A percentile compares a stretch with the other conserved stretches of the same genome.
Conservation (phyloP, 768 basidiomycete species). For the Coprinopsis marcescibilis region DNA sequence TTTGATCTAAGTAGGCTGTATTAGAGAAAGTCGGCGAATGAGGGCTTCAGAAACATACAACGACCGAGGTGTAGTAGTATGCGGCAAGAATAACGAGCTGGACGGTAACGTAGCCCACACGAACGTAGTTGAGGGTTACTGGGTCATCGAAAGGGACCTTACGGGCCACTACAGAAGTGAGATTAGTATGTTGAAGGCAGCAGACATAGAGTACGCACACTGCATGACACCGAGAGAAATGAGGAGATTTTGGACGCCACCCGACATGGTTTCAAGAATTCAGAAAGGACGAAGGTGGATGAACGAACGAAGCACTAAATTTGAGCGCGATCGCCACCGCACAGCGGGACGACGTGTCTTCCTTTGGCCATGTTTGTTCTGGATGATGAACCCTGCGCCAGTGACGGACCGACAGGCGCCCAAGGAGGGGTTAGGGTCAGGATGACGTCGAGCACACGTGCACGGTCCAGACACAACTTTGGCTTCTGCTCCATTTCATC, state of each 20-base stretch:
- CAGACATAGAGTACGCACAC: conserved; percentile 32
- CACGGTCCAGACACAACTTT: no score
- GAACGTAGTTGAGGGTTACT: conserved; percentile 71
- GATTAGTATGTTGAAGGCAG: background rate
- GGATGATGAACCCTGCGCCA: background rate
- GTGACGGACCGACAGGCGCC: no score
- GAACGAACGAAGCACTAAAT: background rate
- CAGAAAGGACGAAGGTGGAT: background rate
- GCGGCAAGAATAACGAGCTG: conserved; percentile 66
- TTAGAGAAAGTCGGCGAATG: background rate
- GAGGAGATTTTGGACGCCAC: conserved; percentile 74
- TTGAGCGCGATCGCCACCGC: background rate
- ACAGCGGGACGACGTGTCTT: conserved; percentile 10
- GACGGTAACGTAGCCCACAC: conserved; percentile 72
- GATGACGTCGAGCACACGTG: background rate
- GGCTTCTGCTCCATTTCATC: no score
- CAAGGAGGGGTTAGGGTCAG: background rate
- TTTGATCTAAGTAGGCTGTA: conserved; percentile 60
- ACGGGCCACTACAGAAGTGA: conserved; percentile 65
- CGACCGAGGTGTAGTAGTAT: conserved; percentile 77
- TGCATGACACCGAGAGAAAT: conserved; percentile 95
- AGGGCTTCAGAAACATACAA: conserved; percentile 40
- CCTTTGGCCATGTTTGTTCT: conserved; percentile 8
- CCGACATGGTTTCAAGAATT: conserved; percentile 44
- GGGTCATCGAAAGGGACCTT: conserved; percentile 91